Conservation (phyloP, 2,329 filamentous ascomycete species). For the Aspergillus eucalypticola region DNA sequence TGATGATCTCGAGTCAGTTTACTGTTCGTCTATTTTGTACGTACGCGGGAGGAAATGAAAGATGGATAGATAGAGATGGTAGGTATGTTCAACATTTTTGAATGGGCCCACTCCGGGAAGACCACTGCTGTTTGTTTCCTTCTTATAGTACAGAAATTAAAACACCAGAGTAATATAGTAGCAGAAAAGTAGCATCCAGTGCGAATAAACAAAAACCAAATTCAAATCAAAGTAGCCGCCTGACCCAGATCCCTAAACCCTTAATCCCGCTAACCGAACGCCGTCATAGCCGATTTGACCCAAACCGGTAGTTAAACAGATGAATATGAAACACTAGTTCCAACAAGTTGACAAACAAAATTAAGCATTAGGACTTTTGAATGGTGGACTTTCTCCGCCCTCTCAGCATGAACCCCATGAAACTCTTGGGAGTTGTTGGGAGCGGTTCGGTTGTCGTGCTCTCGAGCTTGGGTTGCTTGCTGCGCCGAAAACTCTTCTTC, state of each 20-base stretch:
- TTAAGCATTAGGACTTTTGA: conserved; percentile 23
- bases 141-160: background rate
- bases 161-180: no score
- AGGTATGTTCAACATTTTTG: no score
- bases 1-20: no score
- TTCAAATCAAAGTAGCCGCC: background rate
- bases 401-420: conserved; percentile 26
- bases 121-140: no score
- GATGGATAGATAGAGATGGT: no score
- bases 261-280: conserved; percentile 1
- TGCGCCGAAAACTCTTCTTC: conserved; percentile 23
- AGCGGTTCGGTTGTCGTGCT: conserved; percentile 7
- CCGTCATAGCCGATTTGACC: background rate
- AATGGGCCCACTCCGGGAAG: no score
- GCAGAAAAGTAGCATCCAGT: no score
- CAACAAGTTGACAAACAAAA: background rate
- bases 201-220: no score
- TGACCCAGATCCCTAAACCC: no score
- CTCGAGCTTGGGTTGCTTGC: conserved; percentile 13
- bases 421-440: conserved; percentile 20
- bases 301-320: background rate
- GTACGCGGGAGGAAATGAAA: no score
- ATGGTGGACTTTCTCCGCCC: conserved; percentile 23
- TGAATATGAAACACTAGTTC: conserved; percentile 7
- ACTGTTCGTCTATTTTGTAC: no score